Base-by-base conservation (phyloP, 805 yeast genomes). In the Monosporozyma servazzii region DNA sequence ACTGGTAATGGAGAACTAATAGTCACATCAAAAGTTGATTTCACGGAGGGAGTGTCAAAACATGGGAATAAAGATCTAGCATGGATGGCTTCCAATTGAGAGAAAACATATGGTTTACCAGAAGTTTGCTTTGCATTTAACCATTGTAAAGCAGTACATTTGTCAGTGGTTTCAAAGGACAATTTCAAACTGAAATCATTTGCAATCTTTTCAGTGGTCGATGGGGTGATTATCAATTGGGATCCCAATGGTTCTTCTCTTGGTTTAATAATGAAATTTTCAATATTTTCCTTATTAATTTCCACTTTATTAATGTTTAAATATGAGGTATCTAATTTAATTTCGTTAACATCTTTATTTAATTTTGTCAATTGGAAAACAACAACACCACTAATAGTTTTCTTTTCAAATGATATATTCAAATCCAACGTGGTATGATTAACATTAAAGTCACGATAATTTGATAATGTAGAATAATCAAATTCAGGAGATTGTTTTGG, bases 61-160 rank as follows among this genome's bases (percentile, higher is more conserved):
- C 88, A 86, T 8, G 96, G 96, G 71, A 86, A 83, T 62, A 88
- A 74, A 15, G 91, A 79, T 61, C 96, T 77, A 6, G 96, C 93
- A 63, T 89, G 96, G 56, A 86, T 88, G 37, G 96, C 89, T 71
- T 89, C 95, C 64, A 95, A 79, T 69, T 89, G 96, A 10, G 96
- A 87, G 66, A 88, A 89, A 52, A 89, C 74, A 25, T 74, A 73
- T 42, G 76, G 77, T 54, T 81, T 78, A 17, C 90, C 95, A 47
- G 81, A 81, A 8, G 95, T 85, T 58, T 82, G 86, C 49, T 75
- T 80, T 36, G 82, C 80, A n/a, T 78, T 79, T 49, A 89, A 71
- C 81, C 93, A 89, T 67, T 89, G 96, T 54, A 88, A 71, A 3
- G 96, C 96, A 1, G 96, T 86, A 62, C 95, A 84, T 21, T 79